phyloP scores from a whole-genome alignment of 768 basidiomycete species.

The Fomitopsis serialis region DNA sequence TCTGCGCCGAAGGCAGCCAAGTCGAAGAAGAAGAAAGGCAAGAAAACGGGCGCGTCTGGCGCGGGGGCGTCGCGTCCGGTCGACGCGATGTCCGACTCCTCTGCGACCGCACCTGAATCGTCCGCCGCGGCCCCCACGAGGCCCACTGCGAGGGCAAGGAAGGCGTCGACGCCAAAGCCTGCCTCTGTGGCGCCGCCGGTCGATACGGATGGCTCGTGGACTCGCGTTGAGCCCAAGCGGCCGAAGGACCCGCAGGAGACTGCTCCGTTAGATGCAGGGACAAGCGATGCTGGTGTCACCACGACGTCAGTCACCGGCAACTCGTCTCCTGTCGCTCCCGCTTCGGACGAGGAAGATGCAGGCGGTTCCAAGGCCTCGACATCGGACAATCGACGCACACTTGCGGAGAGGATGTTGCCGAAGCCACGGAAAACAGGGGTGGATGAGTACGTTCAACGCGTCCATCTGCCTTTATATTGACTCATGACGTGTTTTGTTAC shows the following conservation, averaged over 20 bases:
- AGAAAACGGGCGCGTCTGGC: conserved; percentile 5
- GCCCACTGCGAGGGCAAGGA: conserved; percentile 26
- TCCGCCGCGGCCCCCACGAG: conserved; percentile 6
- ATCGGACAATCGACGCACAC: conserved; percentile 29
- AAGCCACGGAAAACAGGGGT: conserved; percentile 61
- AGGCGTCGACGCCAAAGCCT: conserved; percentile 23
- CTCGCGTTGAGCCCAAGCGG: conserved; percentile 54
- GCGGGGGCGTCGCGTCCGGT: conserved; percentile 6
- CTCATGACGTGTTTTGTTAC: conserved; percentile 4
- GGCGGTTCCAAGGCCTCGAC: background rate
- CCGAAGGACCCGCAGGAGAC: background rate
- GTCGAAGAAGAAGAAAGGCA: conserved; percentile 39
- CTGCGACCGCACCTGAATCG: conserved; percentile 24
- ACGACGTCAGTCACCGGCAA: conserved; percentile 37
- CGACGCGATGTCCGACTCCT: conserved; percentile 23
- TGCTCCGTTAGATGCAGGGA: background rate
- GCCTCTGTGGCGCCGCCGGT: conserved; percentile 17
- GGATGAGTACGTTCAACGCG: conserved; percentile 52
- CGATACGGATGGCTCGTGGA: conserved; percentile 65
- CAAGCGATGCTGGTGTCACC: conserved; percentile 42
- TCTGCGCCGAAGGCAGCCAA: conserved; percentile 26
- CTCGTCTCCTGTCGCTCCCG: conserved; percentile 31
- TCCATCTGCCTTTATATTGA: background rate
- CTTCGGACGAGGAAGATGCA: conserved; percentile 22
- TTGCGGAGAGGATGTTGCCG: conserved; percentile 62